phyloP scores from a whole-genome alignment of 2,329 filamentous ascomycete genomes.

The Fusarium mundagurra region DNA sequence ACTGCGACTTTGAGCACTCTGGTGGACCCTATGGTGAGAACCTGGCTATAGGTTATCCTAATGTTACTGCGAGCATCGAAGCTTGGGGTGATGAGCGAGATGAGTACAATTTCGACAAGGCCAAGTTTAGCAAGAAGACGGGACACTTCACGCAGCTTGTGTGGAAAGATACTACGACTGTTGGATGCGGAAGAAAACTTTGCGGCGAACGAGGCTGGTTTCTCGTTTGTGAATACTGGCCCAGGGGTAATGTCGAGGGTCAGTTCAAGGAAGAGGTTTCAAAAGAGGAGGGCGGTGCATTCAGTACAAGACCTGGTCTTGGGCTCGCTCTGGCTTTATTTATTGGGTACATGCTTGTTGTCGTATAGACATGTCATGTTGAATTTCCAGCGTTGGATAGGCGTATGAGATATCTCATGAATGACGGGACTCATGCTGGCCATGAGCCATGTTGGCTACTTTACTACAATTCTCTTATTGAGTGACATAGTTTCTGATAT shows the following conservation, averaged over 20 bases:
- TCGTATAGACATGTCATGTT: constrained; percentile 3
- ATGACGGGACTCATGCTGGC: constrained; percentile 25
- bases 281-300: constrained; percentile 28
- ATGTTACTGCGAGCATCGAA: constrained; percentile 67
- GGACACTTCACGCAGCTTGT: constrained; percentile 80
- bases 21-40: constrained; percentile 78
- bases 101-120: constrained; percentile 66
- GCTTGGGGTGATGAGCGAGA: constrained; percentile 68
- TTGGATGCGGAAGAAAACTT: constrained; percentile 63
- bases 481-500: constrained; percentile 3
- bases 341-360: constrained; percentile 27
- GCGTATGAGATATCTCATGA: neutral
- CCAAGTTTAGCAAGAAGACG: constrained; percentile 67
- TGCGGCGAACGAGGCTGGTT: constrained; percentile 67
- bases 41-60: constrained; percentile 72
- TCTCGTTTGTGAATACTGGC: constrained; percentile 76
- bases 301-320: constrained; percentile 20
- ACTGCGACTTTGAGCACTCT: constrained; percentile 64
- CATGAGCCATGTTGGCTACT: constrained; percentile 8
- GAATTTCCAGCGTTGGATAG: neutral
- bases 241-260: constrained; percentile 70
- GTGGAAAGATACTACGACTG: constrained; percentile 70
- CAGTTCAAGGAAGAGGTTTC: constrained; percentile 55
- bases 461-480: neutral
- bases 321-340: constrained; percentile 27